Conservation (phyloP, 2,329 filamentous ascomycete species). For the Coniella vitis region DNA sequence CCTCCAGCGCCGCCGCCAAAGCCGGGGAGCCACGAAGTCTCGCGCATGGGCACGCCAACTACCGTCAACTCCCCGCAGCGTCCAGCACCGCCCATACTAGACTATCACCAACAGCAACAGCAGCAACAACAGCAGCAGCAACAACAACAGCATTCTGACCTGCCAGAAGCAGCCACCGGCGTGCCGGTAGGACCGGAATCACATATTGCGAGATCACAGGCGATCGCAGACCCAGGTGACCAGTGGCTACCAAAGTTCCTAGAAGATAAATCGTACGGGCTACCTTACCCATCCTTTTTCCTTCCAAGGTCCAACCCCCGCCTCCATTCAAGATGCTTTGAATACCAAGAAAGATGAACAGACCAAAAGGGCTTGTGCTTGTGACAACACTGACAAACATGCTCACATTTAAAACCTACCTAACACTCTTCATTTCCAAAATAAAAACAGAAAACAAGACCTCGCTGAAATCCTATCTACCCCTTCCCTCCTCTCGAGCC, state of each 20-base stretch:
- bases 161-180: constrained; percentile 19
- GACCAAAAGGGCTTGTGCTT: too few relatives aligned
- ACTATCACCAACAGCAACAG: constrained; percentile 11
- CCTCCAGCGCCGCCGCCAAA: constrained; percentile 69
- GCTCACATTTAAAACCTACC: too few relatives aligned
- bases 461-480: constrained; percentile 62
- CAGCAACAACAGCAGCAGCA: constrained; percentile 16
- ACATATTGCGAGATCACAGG: constrained; percentile 25
- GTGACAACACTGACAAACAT: too few relatives aligned
- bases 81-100: constrained; percentile 32
- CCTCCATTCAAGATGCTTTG: too few relatives aligned
- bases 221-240: constrained; percentile 53
- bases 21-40: constrained; percentile 61
- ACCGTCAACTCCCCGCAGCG: constrained; percentile 35
- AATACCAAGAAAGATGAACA: too few relatives aligned
- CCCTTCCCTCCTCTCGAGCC: constrained; percentile 62
- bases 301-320: constrained; percentile 10
- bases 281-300: neutral
- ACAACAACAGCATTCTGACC: constrained; percentile 21
- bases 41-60: constrained; percentile 58
- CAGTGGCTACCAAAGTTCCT: constrained; percentile 74
- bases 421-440: too few relatives aligned
- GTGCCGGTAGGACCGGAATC: constrained; percentile 22
- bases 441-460: constrained; percentile 68
- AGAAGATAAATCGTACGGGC: constrained; percentile 71